Base-by-base conservation (phyloP, 768 basidiomycete genomes). In the Cyathus striatus region DNA sequence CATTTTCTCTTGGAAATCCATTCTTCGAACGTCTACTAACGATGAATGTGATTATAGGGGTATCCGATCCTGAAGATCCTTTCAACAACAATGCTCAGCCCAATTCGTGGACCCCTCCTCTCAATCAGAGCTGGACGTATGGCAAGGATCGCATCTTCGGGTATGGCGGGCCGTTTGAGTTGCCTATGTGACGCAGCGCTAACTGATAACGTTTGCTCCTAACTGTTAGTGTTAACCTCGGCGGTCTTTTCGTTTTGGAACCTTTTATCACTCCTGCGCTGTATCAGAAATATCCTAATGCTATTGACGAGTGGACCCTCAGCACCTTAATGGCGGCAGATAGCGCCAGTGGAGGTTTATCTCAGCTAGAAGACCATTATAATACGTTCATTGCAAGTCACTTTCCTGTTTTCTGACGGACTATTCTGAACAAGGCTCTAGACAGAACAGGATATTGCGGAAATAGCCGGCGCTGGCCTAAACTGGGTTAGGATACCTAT, bases 381-480 rank as follows among this genome's bases (percentile, higher is more conserved):
- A 71, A 76, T 38, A 90, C 86, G 2, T 94, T 92, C 58, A 81
- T 93, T 49, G 85, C 89, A 57, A 52, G 85, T 70, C 6, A 23
- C 34, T 6, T 6, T 18, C 38, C 12, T 18, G 5, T 36, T 51
- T 17, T 18, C 25, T 39, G 17, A 25, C 21, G 30, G 32, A 27
- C 37, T 40, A 32, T 26, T 12, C 17, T 46, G 27, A 14, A 23
- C 9, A 32, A 42, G 10, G 40, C 32, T 34, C 32, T 48, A 92
- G 88, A 93, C 91, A 38, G 92, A 95, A 60, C 68, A 87, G 64
- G 92, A 95, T 65, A 81, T 94, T 47, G 91, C 91, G 26, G 72
- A 84, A 57, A 94, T 96, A 46, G 90, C 92, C 35, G 86, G 79
- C 12, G 91, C 90, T 16, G 93, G 92, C 10, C 64, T 95, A 44